A percentile compares a stretch with the other conserved stretches of the same genome.
Conservation (phyloP, 805 yeast genomes). For the Kluyveromyces aestuarii region DNA sequence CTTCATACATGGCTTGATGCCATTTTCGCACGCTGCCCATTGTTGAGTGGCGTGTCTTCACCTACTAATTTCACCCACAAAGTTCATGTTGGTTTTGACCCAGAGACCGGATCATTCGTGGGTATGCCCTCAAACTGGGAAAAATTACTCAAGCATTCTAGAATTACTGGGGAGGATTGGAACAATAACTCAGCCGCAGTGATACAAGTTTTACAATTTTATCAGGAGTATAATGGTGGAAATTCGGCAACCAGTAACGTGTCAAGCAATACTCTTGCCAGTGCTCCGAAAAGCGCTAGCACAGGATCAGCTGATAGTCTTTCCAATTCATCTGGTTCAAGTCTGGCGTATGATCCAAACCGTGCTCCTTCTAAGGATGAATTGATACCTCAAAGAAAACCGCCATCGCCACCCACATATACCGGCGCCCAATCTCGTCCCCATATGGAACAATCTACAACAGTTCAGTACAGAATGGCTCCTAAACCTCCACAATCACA, state of each 20-base stretch:
- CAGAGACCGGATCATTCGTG: conserved; percentile 75
- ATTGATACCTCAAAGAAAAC: conserved; percentile 42
- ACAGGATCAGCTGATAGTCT: conserved; percentile 7
- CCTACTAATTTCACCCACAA: conserved; percentile 94
- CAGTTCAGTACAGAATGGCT: conserved; percentile 1
- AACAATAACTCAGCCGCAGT: conserved; percentile 93
- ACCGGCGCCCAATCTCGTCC: conserved; percentile 3
- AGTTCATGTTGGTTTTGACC: conserved; percentile 83
- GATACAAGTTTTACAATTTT: conserved; percentile 80
- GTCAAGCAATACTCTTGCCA: conserved; percentile 1
- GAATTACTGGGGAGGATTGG: conserved; percentile 88
- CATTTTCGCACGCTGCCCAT: conserved; percentile 67
- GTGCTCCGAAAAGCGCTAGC: neutral
- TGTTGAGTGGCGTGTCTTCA: conserved; percentile 59
- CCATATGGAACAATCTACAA: conserved; percentile 5
- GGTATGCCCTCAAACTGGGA: conserved; percentile 97
- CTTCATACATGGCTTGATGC: conserved; percentile 87
- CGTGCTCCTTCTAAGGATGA: conserved; percentile 12
- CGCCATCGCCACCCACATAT: conserved; percentile 44
- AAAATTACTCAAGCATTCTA: conserved; percentile 68
- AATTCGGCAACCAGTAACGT: conserved; percentile 7
- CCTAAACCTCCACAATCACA: conserved; percentile 5
- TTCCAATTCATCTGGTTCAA: neutral
- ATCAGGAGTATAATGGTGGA: conserved; percentile 36
- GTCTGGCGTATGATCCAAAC: neutral